Evolutionary conservation across 75 land plant species (phyloP), one percentile per base, ranked within the genome.

Genomic region (Larix kaempferi): DNA sequence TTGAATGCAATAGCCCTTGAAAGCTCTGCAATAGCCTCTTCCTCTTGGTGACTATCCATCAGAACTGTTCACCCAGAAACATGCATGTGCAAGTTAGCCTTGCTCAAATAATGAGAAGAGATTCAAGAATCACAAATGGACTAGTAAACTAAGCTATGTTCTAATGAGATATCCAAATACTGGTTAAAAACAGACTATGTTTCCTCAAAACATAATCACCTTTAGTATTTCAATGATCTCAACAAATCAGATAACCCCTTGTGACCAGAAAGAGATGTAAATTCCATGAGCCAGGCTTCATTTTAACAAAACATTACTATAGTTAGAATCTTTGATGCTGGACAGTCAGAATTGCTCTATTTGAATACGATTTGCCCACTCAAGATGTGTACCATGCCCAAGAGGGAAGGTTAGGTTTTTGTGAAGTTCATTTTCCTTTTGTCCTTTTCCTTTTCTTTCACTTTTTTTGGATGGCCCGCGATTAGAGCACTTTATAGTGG

Each of bases 1-100:
- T 94, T 96, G 80, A 96, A 96, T 41, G 94, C 98, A 15, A 96
- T 96, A 41, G 98, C 99, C 75, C 84, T 82, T 5, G 98, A 87
- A 33, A 96, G 88, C 83, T 96, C 99, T 74, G 83, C 91, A 44
- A 95, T 95, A 4, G 98, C 98, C 82, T 95, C 98, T 55, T 87
- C 81, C 79, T 92, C 98, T 83, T 91, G 89, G 78, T 82, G 93
- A 75, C 81, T 95, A 80, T 96, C 98, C 99, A 94, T 96, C 76
- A 92, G 78, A 22, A 96, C 99, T 90, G 84, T 44, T 22, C 76
- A 44, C 33, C 26, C 56, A 56, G 57, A 56, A 56, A 61, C 33
- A 57, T 2, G 10, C 58, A 74, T 2, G 7, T 10, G n/a, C 23
- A 41, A 41, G 54, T 69, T 69, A 69, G 73, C 22, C 73, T 69